Base-by-base conservation (phyloP, 352 stramenopile genomes). In the Globisporangium emineosum region DNA sequence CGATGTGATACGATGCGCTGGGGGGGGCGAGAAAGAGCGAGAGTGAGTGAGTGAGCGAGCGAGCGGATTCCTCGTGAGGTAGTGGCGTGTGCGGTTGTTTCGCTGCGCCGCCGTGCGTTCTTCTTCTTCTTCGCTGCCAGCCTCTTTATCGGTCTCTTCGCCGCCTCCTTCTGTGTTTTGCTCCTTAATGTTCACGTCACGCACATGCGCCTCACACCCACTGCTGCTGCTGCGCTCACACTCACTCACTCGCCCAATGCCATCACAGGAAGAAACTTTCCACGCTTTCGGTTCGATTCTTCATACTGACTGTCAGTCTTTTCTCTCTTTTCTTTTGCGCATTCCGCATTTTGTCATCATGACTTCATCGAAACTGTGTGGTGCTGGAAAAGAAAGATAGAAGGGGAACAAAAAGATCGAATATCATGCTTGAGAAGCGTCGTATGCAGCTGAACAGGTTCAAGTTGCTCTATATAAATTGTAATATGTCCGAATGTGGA, bases 341-440 rank as follows among this genome's bases (percentile, higher is more conserved):
- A 15, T 8, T 40, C 33, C 33, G 13, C 33, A 13, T 40, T 40
- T 40, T 56, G 51, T 42, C 51, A 57, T n/a, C n/a, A n/a, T n/a
- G n/a, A n/a, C n/a, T n/a, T 57, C 51, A 27, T 57, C 51, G 51
- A 57, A 57, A 57, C 51, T 42, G 51, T 57, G 29, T 29, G 27
- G 42, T 42, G 29, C 51, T 57, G 29, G 51, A 57, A 51, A 51
- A 51, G 43, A 27, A 42, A 10, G 51, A 27, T 27, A 27, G 51
- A 43, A 57, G 10, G 29, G n/a, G 3, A 42, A 40, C 9, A 32
- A 45, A 45, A 45, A 15, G 37, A 7, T n/a, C 15, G 37, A 45
- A 43, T 43, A 33, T 4, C 9, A 17, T 40, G 15, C 35, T 43
- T 5, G 42, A n/a, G 42, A 25, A 49, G 13, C 0, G 6, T 1